Evolutionary conservation across 2,329 filamentous ascomycete species (phyloP).

Genomic region (Rhinocladiella mackenziei): DNA sequence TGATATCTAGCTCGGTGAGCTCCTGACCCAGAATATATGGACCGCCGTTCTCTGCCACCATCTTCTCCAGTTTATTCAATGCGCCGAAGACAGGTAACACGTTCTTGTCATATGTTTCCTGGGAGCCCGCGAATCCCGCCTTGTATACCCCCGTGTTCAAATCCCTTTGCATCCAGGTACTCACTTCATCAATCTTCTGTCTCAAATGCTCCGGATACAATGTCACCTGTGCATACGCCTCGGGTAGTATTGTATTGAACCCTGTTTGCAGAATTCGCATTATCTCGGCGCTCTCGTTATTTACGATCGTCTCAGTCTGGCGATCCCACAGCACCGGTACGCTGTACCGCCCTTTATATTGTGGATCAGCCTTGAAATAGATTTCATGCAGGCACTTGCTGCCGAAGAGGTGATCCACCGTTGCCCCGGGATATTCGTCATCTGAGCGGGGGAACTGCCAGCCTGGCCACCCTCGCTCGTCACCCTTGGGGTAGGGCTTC

Average conservation of each 20-base stretch:
- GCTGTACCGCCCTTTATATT: slow-evolving; percentile 58
- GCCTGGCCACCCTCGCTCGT: slow-evolving; percentile 59
- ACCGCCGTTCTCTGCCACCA: slow-evolving; percentile 46
- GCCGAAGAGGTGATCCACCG: slow-evolving; percentile 57
- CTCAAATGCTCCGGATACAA: slow-evolving; percentile 53
- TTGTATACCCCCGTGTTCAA: slow-evolving; percentile 61
- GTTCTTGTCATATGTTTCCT: slow-evolving; percentile 54
- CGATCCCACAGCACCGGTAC: slow-evolving; percentile 62
- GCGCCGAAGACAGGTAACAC: slow-evolving; percentile 56
- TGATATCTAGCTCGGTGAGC: slow-evolving; percentile 58
- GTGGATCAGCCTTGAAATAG: slow-evolving; percentile 58
- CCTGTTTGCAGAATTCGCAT: slow-evolving; percentile 55
- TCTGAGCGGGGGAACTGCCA: slow-evolving; percentile 56
- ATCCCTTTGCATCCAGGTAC: slow-evolving; percentile 53
- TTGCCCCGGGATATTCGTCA: slow-evolving; percentile 56
- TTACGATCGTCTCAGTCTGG: slow-evolving; percentile 53
- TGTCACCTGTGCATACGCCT: slow-evolving; percentile 41
- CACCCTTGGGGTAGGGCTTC: slow-evolving; percentile 63
- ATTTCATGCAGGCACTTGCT: slow-evolving; percentile 58
- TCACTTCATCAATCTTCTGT: slow-evolving; percentile 50
- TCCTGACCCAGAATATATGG: slow-evolving; percentile 54
- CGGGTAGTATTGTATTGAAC: slow-evolving; percentile 50
- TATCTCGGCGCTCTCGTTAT: slow-evolving; percentile 59
- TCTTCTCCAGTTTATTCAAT: slow-evolving; percentile 55
- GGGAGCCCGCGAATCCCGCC: slow-evolving; percentile 55